Conservation (phyloP, 1,284 basidiomycete genomes). For the Pholiota adiposa region DNA sequence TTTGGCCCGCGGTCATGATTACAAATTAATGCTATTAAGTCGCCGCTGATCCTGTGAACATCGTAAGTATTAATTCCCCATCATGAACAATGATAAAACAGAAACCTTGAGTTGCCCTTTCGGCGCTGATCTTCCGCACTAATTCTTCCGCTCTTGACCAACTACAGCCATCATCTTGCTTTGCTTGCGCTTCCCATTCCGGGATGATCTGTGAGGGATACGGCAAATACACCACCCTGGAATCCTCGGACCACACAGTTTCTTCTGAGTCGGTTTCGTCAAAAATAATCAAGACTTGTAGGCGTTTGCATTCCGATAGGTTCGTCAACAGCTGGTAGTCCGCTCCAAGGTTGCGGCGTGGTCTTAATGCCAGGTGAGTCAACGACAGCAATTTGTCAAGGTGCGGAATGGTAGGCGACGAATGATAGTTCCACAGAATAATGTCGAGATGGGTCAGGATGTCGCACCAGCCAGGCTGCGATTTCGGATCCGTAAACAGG, state of each 20-base stretch:
- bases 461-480: slow-evolving; percentile 23
- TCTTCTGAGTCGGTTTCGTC: slow-evolving; percentile 27
- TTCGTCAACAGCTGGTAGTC: slow-evolving; percentile 26
- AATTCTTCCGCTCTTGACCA: slow-evolving; percentile 36
- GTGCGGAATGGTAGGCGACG: slow-evolving; percentile 26
- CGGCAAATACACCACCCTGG: slow-evolving; percentile 34
- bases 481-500: slow-evolving; percentile 23
- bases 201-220: slow-evolving; percentile 31
- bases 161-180: slow-evolving; percentile 20
- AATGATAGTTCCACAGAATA: slow-evolving; percentile 32
- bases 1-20: slow-evolving; percentile 6
- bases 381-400: slow-evolving; percentile 31
- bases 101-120: slow-evolving; percentile 20
- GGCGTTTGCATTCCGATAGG: slow-evolving; percentile 26
- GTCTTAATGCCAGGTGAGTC: slow-evolving; percentile 36
- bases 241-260: slow-evolving; percentile 23
- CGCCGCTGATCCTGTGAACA: slow-evolving; percentile 19
- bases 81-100: slow-evolving; percentile 10
- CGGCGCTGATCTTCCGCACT: slow-evolving; percentile 25
- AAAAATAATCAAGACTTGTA: slow-evolving; percentile 31
- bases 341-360: slow-evolving; percentile 25
- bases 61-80: slow-evolving; percentile 15
- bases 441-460: slow-evolving; percentile 36
- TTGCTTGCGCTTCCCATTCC: slow-evolving; percentile 37
- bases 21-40: slow-evolving; percentile 4